These are phyloP conservation scores for Yamadazyma songkhlaensis DNA, from an alignment of 1,139 yeast species.

Conservation along the genomic window DNA sequence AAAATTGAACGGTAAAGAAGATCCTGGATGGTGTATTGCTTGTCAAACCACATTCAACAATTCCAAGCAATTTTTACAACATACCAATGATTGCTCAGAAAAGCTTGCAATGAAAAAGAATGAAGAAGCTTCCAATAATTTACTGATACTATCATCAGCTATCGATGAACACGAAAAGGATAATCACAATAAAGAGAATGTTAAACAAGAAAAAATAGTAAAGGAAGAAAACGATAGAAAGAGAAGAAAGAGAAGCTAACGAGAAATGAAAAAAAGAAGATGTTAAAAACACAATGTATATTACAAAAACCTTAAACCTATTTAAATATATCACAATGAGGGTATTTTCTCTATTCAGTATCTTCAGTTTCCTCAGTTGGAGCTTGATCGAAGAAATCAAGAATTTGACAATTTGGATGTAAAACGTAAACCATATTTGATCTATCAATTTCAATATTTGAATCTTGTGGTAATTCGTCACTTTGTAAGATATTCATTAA, in stretches of 20 bases:
- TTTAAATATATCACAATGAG: background rate
- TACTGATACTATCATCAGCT: conserved; percentile 15
- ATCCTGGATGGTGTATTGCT: conserved; percentile 63
- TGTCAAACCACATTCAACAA: conserved; percentile 59
- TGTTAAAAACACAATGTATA: background rate
- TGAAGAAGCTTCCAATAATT: conserved; percentile 9
- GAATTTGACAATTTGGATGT: conserved; percentile 87
- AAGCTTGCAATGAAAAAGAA: conserved; percentile 12
- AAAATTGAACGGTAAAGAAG: conserved; percentile 26
- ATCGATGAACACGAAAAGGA: conserved; percentile 9
- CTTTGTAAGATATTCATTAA: conserved; percentile 77
- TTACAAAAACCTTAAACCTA: background rate
- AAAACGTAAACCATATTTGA: conserved; percentile 56
- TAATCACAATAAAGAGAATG: background rate
- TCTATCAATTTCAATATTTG: conserved; percentile 14
- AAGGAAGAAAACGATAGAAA: background rate
- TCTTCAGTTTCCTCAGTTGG: conserved; percentile 18
- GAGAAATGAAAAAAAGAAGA: background rate
- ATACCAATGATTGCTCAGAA: conserved; percentile 62
- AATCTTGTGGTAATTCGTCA: conserved; percentile 28
- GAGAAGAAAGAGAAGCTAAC: background rate
- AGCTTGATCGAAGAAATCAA: conserved; percentile 52
- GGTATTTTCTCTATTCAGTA: background rate
- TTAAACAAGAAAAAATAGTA: background rate
- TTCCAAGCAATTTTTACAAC: conserved; percentile 61